Conservation (phyloP, 177 flowering plant genomes). For the Vitis hybrid region DNA sequence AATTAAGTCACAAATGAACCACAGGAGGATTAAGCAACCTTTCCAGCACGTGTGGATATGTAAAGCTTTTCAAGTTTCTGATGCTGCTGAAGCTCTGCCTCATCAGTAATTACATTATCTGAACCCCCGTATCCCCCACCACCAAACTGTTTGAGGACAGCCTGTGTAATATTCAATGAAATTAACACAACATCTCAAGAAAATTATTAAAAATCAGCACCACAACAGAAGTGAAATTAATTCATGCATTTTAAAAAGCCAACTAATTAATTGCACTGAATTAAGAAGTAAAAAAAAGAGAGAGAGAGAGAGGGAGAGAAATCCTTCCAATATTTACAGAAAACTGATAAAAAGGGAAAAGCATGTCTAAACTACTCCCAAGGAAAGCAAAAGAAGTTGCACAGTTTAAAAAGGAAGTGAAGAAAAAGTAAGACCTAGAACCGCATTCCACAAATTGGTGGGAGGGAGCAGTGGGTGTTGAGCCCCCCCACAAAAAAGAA, state of each 20-base stretch:
- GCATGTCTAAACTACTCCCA: no score
- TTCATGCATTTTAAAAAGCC: neutral
- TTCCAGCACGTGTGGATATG: conserved; percentile 89
- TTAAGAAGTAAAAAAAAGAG: no score
- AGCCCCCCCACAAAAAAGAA: no score
- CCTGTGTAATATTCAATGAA: conserved; percentile 39
- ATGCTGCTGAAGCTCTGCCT: conserved; percentile 75
- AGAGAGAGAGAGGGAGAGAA: no score
- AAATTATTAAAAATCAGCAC: neutral
- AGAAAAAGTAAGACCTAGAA: no score
- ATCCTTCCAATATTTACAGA: no score
- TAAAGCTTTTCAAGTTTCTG: conserved; percentile 90
- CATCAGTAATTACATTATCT: conserved; percentile 64
- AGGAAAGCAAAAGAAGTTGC: no score
- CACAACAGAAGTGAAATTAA: neutral
- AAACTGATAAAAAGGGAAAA: no score
- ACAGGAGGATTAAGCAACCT: conserved; percentile 45
- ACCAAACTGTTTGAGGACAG: conserved; percentile 84
- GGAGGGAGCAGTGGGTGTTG: no score
- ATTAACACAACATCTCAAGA: neutral
- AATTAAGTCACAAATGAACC: neutral
- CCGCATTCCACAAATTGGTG: no score
- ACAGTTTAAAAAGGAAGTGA: no score
- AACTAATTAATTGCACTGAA: neutral
- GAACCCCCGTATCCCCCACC: conserved; percentile 79